These are phyloP conservation scores for Fistulinella prunicolor DNA, from an alignment of 768 basidiomycete genomes.

Conservation along the genomic window DNA sequence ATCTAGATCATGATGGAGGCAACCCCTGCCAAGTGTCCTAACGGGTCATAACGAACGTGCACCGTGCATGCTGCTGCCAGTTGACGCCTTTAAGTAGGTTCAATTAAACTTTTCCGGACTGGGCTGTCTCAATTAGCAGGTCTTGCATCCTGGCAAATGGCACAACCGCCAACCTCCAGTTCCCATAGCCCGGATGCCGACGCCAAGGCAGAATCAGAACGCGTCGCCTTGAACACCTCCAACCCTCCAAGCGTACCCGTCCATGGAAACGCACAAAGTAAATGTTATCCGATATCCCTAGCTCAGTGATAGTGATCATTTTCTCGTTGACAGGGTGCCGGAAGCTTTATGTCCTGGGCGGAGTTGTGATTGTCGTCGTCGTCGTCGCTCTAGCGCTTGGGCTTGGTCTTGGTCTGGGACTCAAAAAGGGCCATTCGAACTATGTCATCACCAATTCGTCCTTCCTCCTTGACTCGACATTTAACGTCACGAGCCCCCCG, in stretches of 20 bases:
- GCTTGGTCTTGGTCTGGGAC: conserved; percentile 28
- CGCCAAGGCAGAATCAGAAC: conserved; percentile 2
- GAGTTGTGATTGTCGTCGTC: conserved; percentile 8
- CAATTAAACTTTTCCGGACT: not conserved
- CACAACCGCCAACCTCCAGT: not conserved
- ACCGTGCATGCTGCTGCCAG: too few species aligned
- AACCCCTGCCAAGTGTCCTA: not conserved
- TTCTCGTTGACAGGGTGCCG: conserved; percentile 16
- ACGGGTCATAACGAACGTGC: conserved; percentile 14
- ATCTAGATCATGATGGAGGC: too few species aligned
- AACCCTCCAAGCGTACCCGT: not conserved
- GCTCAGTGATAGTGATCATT: not conserved
- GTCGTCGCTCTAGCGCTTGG: conserved; percentile 26
- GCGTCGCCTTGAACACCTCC: not conserved
- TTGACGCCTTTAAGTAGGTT: conserved; percentile 4
- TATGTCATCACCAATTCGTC: conserved; percentile 25
- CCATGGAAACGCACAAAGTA: conserved; percentile 6
- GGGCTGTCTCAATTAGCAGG: not conserved
- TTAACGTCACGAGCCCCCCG: conserved; percentile 27
- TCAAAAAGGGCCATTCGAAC: conserved; percentile 17
- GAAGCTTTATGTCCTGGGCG: conserved; percentile 16
- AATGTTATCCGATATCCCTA: not conserved
- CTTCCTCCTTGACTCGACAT: conserved; percentile 29
- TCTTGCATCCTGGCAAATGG: conserved; percentile 6
- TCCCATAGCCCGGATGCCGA: not conserved